Evolutionary conservation across 2,329 filamentous ascomycete genomes (phyloP), one percentile per base, ranked within the genome.

Genomic region (Fusarium ramigenum): DNA sequence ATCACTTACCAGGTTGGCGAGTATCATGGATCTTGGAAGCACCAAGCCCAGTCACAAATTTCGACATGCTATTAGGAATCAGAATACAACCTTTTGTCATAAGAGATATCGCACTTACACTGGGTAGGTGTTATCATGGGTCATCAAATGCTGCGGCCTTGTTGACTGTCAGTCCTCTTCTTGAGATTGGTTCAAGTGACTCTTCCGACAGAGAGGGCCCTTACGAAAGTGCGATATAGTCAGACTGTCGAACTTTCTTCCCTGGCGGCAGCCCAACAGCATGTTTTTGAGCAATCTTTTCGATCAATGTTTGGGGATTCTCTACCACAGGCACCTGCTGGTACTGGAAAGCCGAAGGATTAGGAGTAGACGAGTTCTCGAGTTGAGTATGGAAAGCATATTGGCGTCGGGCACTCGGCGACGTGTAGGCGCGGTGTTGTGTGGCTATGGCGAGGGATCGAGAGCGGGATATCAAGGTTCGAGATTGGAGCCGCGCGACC

Each of bases 241-340:
- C 30, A 30, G 30, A 30, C 9, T 30, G 30, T 11, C 9, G 8
- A 10, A 30, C 30, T 30, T 87, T 85, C 84, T 97, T 97, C 67
- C 91, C 93, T 16, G 89, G 82, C 3, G 93, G 83, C 2, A 97
- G 88, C 15, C 91, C 93, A n/a, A 95, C 87, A 1, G 94, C 88
- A 82, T 97, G 92, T 21, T 87, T 84, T 81, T 98, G 95, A 0
- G 97, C 92, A 66, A 98, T 97, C 86, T 97, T 97, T 82, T 98
- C 95, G 6, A 93, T 96, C 58, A 97, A 83, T 6, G 93, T 98
- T 83, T 97, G 95, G 89, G 5, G 91, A 1, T 74, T 69, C 40
- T 71, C 60, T 7, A 71, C 53, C 7, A 54, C 37, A 3, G 79
- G 61, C 0, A n/a, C 81, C 77, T 75, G 85, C 83, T 60, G 86